Conservation (phyloP, 2,329 filamentous ascomycete species). For the Diplodia sapinea region DNA sequence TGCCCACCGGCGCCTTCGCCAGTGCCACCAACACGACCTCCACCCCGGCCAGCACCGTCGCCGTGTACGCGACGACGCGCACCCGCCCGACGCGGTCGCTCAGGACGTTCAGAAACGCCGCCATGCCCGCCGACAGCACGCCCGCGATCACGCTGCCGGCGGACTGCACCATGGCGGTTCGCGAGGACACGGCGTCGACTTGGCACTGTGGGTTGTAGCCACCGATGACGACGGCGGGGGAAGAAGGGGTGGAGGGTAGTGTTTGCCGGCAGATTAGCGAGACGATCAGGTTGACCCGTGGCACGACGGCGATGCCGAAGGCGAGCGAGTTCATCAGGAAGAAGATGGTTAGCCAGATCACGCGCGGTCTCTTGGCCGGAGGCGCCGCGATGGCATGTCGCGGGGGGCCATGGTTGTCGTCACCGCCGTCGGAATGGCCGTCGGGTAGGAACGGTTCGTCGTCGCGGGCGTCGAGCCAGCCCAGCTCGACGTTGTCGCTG, state of each 20-base stretch:
- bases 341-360: slow-evolving; percentile 33
- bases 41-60: slow-evolving; percentile 20
- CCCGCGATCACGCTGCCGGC: slow-evolving; percentile 32
- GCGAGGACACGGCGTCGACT: slow-evolving; percentile 25
- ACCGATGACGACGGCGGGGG: slow-evolving; percentile 30
- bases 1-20: slow-evolving; percentile 8
- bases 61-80: slow-evolving; percentile 28
- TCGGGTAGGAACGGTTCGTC: slow-evolving; percentile 3
- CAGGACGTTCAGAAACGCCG: slow-evolving; percentile 29
- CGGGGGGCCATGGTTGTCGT: background rate
- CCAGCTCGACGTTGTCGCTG: slow-evolving; percentile 16
- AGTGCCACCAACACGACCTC: slow-evolving; percentile 31
- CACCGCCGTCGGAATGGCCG: background rate
- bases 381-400: too few species aligned
- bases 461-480: background rate
- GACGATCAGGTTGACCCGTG: slow-evolving; percentile 33
- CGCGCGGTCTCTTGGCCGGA: background rate
- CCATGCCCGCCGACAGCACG: slow-evolving; percentile 29
- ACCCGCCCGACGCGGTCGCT: slow-evolving; percentile 33
- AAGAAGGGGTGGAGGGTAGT: background rate
- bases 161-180: slow-evolving; percentile 26
- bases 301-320: slow-evolving; percentile 33
- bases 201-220: slow-evolving; percentile 34
- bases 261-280: slow-evolving; percentile 24
- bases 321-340: slow-evolving; percentile 34